Base-by-base conservation (phyloP, 164 flowering plant genomes). In the Liriodendron chinense region DNA sequence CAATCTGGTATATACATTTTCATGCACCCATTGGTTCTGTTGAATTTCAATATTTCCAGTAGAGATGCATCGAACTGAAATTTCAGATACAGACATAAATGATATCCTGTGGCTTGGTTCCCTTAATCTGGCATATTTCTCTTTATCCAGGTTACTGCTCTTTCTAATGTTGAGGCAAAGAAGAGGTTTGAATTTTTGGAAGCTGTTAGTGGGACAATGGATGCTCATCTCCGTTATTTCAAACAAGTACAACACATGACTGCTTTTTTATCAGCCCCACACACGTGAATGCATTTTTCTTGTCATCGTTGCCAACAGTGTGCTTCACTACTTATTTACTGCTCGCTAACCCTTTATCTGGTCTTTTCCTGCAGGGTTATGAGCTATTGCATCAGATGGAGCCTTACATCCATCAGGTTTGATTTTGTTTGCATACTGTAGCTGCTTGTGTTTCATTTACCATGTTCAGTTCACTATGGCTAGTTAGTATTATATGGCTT, bases 341-440 rank as follows among this genome's bases (percentile, higher is more conserved):
- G 13, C 59, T 16, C 59, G 2, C 18, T 53, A 53, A 53, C 59
- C 43, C 43, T 53, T 53, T 53, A 53, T 53, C 59, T 62, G 72
- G 72, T 62, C 69, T 68, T 67, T 20, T 70, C 82, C 72, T 53
- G 18, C 79, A 96, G 99, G 99, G 99, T 9, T 96, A 94, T 83
- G 99, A 96, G 78, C 85, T 96, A 76, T 82, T 96, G 88, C 98
- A 93, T 83, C 98, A 91, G 77, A 94, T 96, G 99, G 99, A 94
- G 85, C 98, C 99, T 21, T 94, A 90, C 77, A 93, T 96, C 63
- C 88, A 91, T 80, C 98, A 96, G 99, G 99, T 94, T 71, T 70
- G 82, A 13, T 69, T 69, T 18, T 53, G 24, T 8, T 69, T 69
- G 12, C 3, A 14, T 12, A 53, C 59, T 53, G 13, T 16, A 53